Evolutionary conservation across 768 basidiomycete species (phyloP), one percentile per base, ranked within the genome.

Genomic region (Psilocybe subaeruginosa): DNA sequence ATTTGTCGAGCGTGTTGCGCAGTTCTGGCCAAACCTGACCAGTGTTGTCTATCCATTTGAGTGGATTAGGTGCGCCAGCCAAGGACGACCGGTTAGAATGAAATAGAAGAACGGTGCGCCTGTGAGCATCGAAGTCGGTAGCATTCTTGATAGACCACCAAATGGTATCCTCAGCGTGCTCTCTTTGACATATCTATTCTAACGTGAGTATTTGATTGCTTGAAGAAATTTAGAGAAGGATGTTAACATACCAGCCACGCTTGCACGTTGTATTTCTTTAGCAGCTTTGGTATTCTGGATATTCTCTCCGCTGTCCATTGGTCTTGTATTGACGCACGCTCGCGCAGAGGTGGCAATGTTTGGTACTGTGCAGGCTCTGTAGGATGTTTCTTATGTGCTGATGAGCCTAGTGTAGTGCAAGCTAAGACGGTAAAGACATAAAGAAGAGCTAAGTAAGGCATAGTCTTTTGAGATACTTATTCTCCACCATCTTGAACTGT

Each of bases 151-250:
- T 72, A 4, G 83, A 78, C 74, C 80, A 78, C 78, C 83, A 84
- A 12, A 81, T 71, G 5, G 82, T 80, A 64, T 85, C 84, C 60
- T 85, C 84, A 2, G 82, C 82, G 62, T 83, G 80, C 63, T 85
- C 84, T 39, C 81, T 73, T 72, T 80, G 78, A 56, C 71, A 72
- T 66, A 81, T 75, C 80, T 83, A 66, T 46, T 23, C 14, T 7
- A 48, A 29, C 9, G 41, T 9, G 23, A 53, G 23, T 23, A 35
- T n/a, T 31, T 58, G 27, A 59, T 49, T 56, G 8, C 12, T 5
- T 6, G 8, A 23, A 16, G 23, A 53, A 53, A 19, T 12, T 12
- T 3, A 12, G 29, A 46, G 49, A 50, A 27, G 14, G 41, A 31
- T 16, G 16, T 30, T 62, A 48, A 78, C 79, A 61, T 54, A 79